Percentiles rank a stretch among this genome's conserved stretches.
Evolutionary conservation across 352 stramenopile genomes (phyloP).

Genomic region (Globisporangium camurandrum): DNA sequence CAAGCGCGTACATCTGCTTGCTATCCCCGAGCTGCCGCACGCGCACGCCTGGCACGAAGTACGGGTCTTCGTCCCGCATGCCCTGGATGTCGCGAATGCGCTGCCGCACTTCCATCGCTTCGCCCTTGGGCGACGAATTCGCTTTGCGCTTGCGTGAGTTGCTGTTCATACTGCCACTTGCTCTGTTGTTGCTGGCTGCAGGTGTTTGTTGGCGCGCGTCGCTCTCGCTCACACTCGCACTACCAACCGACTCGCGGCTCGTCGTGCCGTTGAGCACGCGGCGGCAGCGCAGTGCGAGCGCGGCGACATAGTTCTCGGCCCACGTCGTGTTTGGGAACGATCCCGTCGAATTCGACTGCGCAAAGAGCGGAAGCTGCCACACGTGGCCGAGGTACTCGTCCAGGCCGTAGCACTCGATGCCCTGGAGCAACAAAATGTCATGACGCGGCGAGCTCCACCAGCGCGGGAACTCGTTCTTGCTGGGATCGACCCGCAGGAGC

Average conservation of each 20-base stretch:
- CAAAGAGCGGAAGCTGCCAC: slow-evolving; percentile 66
- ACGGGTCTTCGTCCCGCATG: slow-evolving; percentile 61
- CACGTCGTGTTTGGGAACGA: slow-evolving; percentile 54
- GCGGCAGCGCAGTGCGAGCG: slow-evolving; percentile 26
- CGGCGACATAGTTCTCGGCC: slow-evolving; percentile 71
- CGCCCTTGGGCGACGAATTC: slow-evolving; percentile 8
- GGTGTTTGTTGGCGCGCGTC: too few relatives aligned
- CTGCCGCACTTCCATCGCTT: slow-evolving; percentile 25
- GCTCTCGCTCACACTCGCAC: background rate
- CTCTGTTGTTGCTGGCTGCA: too few relatives aligned
- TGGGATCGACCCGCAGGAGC: slow-evolving; percentile 12
- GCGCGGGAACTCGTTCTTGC: slow-evolving; percentile 26
- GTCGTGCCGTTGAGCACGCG: slow-evolving; percentile 13
- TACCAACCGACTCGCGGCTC: background rate
- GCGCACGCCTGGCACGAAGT: slow-evolving; percentile 25
- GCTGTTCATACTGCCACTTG: background rate
- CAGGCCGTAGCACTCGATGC: slow-evolving; percentile 75
- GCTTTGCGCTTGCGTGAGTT: background rate
- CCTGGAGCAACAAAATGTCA: slow-evolving; percentile 77
- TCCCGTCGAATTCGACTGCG: slow-evolving; percentile 21
- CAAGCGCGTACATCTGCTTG: slow-evolving; percentile 9
- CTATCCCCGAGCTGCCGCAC: slow-evolving; percentile 40
- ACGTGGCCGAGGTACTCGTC: slow-evolving; percentile 59
- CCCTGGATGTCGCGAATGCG: slow-evolving; percentile 54
- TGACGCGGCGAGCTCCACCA: slow-evolving; percentile 76